phyloP scores from a whole-genome alignment of 139 green algal genomes.

The Asterochloris erici region DNA sequence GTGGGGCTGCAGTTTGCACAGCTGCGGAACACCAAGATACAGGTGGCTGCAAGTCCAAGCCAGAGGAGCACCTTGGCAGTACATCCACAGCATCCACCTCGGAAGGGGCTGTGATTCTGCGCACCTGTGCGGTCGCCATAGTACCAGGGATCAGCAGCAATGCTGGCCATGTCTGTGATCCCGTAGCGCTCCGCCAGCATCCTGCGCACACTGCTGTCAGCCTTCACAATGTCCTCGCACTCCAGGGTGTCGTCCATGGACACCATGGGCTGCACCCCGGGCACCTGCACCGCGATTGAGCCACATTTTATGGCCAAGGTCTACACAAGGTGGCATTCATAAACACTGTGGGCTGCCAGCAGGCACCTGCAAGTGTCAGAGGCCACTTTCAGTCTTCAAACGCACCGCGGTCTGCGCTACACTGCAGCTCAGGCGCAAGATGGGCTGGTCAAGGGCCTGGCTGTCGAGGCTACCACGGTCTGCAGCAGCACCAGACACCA shows the following conservation, averaged over 20 bases:
- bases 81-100: no score
- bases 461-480: no score
- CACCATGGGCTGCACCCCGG: slow-evolving; percentile 62
- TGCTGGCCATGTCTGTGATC: slow-evolving; percentile 50
- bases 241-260: slow-evolving; percentile 65
- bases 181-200: slow-evolving; percentile 65
- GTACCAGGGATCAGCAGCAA: slow-evolving; percentile 70
- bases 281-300: slow-evolving; percentile 34
- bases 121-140: slow-evolving; percentile 18
- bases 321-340: not conserved
- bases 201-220: slow-evolving; percentile 31
- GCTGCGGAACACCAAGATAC: no score
- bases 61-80: no score
- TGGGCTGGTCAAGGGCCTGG: no score
- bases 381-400: no score
- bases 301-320: not conserved
- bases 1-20: no score
- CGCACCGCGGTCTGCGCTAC: no score
- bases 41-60: not conserved
- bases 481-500: no score
- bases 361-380: not conserved
- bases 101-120: no score
- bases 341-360: not conserved
- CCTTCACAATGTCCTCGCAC: slow-evolving; percentile 59
- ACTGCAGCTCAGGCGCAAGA: no score